Conservation (phyloP, 371 early-diverging fungal genomes). For the Mortierella sp. region DNA sequence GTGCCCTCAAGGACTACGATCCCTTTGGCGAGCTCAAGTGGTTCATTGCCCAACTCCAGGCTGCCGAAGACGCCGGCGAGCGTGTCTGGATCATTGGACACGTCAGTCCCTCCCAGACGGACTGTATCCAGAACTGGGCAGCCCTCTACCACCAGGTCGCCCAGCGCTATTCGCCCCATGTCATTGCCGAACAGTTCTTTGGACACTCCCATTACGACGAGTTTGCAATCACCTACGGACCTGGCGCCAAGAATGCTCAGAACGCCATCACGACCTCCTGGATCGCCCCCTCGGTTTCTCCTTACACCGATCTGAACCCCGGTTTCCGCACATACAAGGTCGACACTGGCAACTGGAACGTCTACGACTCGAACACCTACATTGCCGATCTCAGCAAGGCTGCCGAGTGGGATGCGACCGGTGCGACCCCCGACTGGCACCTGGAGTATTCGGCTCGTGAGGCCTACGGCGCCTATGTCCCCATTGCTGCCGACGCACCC, state of each 20-base stretch:
- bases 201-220: conserved; percentile 74
- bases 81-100: conserved; percentile 75
- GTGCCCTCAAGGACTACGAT: conserved; percentile 51
- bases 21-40: conserved; percentile 67
- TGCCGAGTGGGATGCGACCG: conserved; percentile 52
- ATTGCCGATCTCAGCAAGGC: conserved; percentile 65
- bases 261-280: conserved; percentile 67
- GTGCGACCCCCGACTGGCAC: conserved; percentile 65
- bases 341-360: conserved; percentile 68
- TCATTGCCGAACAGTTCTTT: conserved; percentile 73
- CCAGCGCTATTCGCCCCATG: conserved; percentile 71
- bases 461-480: conserved; percentile 55
- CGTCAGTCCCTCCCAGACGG: conserved; percentile 64
- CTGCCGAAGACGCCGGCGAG: conserved; percentile 65
- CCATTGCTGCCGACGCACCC: conserved; percentile 46
- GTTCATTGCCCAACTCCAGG: conserved; percentile 67
- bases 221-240: conserved; percentile 63
- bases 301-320: conserved; percentile 67
- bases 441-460: conserved; percentile 69
- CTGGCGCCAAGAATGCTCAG: conserved; percentile 51
- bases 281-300: conserved; percentile 68
- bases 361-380: conserved; percentile 70
- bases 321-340: conserved; percentile 69
- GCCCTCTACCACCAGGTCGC: conserved; percentile 71
- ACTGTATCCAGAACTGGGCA: conserved; percentile 71